These are phyloP conservation scores for Staphylotrichum longicolle DNA, from an alignment of 495 filamentous ascomycete genomes.

Conservation along the genomic window DNA sequence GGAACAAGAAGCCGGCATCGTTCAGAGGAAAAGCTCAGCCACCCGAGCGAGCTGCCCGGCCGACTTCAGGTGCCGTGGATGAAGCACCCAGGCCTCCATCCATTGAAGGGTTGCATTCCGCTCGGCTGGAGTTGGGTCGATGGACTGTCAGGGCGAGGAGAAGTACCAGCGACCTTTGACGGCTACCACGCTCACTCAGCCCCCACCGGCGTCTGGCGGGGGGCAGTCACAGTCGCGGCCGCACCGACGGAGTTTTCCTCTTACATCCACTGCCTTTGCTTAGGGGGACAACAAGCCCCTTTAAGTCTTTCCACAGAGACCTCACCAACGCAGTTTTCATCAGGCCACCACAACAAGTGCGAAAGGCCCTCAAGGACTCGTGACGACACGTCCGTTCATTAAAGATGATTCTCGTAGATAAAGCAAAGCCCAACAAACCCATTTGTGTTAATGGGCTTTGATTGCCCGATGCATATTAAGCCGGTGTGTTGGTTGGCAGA, in stretches of 20 bases:
- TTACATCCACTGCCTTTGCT: slow-evolving; percentile 20
- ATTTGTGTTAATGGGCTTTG: slow-evolving; percentile 27
- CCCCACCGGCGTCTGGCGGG: not conserved
- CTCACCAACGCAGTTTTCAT: not conserved
- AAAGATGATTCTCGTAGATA: slow-evolving; percentile 26
- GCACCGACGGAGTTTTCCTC: slow-evolving; percentile 24
- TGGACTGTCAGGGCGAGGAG: not conserved
- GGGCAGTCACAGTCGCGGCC: slow-evolving; percentile 15
- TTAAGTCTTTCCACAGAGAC: slow-evolving; percentile 16
- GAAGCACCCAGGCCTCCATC: slow-evolving; percentile 1
- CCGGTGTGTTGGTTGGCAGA: slow-evolving; percentile 15
- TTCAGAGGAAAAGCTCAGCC: slow-evolving; percentile 1
- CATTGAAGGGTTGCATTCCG: slow-evolving; percentile 22
- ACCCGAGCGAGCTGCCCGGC: not conserved
- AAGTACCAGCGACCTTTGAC: slow-evolving; percentile 17
- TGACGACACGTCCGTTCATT: slow-evolving; percentile 20
- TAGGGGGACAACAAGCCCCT: slow-evolving; percentile 16
- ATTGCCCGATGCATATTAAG: slow-evolving; percentile 27
- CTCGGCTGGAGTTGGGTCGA: slow-evolving; percentile 8
- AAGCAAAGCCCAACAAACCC: slow-evolving; percentile 18
- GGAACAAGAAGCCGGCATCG: slow-evolving; percentile 21
- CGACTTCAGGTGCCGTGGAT: slow-evolving; percentile 4
- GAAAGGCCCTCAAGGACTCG: not conserved
- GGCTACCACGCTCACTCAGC: not conserved
- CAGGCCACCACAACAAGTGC: not conserved